Evolutionary conservation across 768 basidiomycete species (phyloP).

Genomic region (Suillus lakei): DNA sequence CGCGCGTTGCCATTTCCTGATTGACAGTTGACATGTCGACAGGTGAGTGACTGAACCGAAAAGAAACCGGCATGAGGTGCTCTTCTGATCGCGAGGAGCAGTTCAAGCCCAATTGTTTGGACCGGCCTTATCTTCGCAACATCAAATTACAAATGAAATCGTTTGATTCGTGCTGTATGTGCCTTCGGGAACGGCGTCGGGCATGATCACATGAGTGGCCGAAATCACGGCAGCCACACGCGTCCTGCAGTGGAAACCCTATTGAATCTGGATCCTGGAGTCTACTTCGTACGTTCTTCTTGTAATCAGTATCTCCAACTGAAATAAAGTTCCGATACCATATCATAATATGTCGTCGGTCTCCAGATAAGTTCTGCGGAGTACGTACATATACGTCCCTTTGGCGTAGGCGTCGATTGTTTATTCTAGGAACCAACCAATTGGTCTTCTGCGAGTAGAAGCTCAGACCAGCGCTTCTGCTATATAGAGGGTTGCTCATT

Average conservation of each 20-base stretch:
- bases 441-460: slow-evolving; percentile 1
- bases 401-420: not conserved
- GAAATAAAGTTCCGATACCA: not conserved
- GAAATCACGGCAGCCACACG: not conserved
- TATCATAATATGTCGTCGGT: not conserved
- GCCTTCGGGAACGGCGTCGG: not conserved
- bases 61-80: not conserved
- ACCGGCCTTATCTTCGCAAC: not conserved
- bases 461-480: not conserved
- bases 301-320: not conserved
- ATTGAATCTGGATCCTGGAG: not conserved
- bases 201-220: not conserved
- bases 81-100: not conserved
- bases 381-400: not conserved
- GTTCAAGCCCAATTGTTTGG: not conserved
- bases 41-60: not conserved
- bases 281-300: not conserved
- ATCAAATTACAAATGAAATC: not conserved
- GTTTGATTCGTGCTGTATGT: not conserved
- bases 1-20: not conserved
- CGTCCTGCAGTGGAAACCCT: not conserved
- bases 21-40: not conserved
- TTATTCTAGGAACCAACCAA: not conserved
- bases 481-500: not conserved
- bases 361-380: not conserved